Evolutionary conservation across 2,329 filamentous ascomycete genomes (phyloP), one percentile per base, ranked within the genome.

Genomic region (Sclerotinia spermophila): DNA sequence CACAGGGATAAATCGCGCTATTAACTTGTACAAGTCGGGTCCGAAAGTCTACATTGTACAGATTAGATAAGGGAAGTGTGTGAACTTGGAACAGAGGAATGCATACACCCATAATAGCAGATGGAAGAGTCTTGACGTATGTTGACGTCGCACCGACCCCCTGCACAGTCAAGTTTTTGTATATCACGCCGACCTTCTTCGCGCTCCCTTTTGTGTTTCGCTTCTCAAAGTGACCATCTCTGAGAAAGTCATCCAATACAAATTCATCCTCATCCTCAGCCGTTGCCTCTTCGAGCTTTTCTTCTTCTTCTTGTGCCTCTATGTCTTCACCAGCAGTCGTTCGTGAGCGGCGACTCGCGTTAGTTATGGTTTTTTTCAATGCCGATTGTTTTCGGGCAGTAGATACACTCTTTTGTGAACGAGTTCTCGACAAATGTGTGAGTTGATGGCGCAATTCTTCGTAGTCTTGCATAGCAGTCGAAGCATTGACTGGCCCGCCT

Each of bases 141-240:
- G 87, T 87, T 0, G 90, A 84, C 0, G 87, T 89, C 19, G 87
- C 87, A 56, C 89, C 88, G 11, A 89, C 82, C 27, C 92, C 92
- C 79, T 91, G 89, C 40, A 95, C 92, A 0, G 88, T 93, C 65
- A 95, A 83, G 75, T 92, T 85, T 80, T 90, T 92, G 83, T 90
- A 95, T 1, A 93, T 82, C 1, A 95, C 90, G 3, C 92, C 92
- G 17, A 95, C 87, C 76, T 90, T 92, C 82, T 95, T 96, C 17
- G 89, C 86, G 0, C 92, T 90, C 48, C 84, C 83, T 8, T 88
- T 90, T 42, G 89, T 86, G 3, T 86, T 87, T 19, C 90, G 86
- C 78, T 91, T 92, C 80, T 94, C 92, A 71, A 94, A 89, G 76
- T 92, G 90, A 1, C 92, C 92, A 65, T 72, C 71, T 27, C n/a